phyloP scores from a whole-genome alignment of 2,329 filamentous ascomycete genomes.

The Anthostomella pinea region DNA sequence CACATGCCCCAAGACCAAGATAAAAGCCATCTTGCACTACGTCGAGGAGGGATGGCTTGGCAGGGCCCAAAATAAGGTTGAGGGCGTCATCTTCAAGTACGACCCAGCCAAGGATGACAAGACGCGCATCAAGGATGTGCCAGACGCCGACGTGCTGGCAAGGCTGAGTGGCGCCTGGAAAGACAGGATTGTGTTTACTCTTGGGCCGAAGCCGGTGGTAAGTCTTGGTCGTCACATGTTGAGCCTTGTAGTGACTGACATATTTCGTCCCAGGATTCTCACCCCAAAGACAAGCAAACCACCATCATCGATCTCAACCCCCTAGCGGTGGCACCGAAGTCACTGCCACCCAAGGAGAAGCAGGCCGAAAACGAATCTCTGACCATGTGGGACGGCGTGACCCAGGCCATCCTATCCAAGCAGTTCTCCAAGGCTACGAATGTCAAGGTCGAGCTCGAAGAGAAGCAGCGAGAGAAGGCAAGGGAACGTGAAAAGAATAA shows the following conservation, averaged over 20 bases:
- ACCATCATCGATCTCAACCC: conserved; percentile 88
- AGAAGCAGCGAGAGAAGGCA: conserved; percentile 81
- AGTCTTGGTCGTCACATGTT: conserved; percentile 31
- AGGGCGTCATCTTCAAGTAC: conserved; percentile 88
- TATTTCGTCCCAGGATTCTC: conserved; percentile 40
- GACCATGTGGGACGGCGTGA: conserved; percentile 83
- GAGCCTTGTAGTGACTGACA: conserved; percentile 2
- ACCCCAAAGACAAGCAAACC: conserved; percentile 58
- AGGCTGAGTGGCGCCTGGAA: conserved; percentile 86
- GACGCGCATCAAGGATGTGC: conserved; percentile 77
- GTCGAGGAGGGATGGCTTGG: conserved; percentile 93
- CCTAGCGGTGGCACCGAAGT: conserved; percentile 74
- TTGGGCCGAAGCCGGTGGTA: conserved; percentile 61
- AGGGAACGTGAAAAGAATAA: conserved; percentile 70
- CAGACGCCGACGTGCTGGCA: conserved; percentile 78
- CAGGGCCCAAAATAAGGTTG: conserved; percentile 84
- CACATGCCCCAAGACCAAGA: conserved; percentile 82
- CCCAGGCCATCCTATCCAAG: conserved; percentile 77
- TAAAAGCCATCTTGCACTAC: conserved; percentile 92
- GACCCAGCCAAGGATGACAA: conserved; percentile 83
- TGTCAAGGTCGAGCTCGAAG: conserved; percentile 88
- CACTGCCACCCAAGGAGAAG: conserved; percentile 69
- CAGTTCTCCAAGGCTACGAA: conserved; percentile 82
- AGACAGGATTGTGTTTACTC: conserved; percentile 60
- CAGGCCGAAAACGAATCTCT: conserved; percentile 90